phyloP scores from a whole-genome alignment of 2,329 filamentous ascomycete genomes.

The Thermomyces lanuginosus region DNA sequence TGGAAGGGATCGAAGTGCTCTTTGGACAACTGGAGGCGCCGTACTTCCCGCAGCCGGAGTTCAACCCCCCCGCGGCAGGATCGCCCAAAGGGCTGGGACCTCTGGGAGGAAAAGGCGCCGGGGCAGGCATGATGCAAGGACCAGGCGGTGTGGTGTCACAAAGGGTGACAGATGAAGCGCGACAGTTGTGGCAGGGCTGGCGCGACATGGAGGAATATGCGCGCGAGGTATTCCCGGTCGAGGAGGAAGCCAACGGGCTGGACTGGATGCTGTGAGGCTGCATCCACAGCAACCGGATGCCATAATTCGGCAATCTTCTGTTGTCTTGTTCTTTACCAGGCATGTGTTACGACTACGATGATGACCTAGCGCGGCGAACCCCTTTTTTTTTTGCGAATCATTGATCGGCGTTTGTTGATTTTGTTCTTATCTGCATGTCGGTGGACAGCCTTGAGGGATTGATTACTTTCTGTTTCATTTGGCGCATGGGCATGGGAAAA shows the following conservation, averaged over 20 bases:
- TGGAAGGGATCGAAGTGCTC: slow-evolving; percentile 47
- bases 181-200: slow-evolving; percentile 80
- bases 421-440: too few species aligned
- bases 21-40: slow-evolving; percentile 44
- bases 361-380: too few species aligned
- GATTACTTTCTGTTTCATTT: too few species aligned
- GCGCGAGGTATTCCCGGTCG: slow-evolving; percentile 78
- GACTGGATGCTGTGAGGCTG: slow-evolving; percentile 60
- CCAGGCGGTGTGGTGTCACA: slow-evolving; percentile 43
- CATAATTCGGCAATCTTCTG: neutral
- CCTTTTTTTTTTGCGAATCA: too few species aligned
- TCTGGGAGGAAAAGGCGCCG: slow-evolving; percentile 24
- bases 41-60: slow-evolving; percentile 47
- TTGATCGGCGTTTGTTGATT: too few species aligned
- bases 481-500: too few species aligned
- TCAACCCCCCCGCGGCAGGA: slow-evolving; percentile 23
- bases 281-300: neutral
- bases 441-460: too few species aligned
- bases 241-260: slow-evolving; percentile 84
- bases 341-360: neutral
- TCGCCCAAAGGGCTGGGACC: slow-evolving; percentile 23
- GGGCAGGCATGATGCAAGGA: slow-evolving; percentile 31
- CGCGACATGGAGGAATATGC: slow-evolving; percentile 88
- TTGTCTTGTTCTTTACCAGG: neutral
- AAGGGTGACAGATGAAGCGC: slow-evolving; percentile 56